Evolutionary conservation across 345 rosid genomes (phyloP).

Genomic region (Populus deltoides): DNA sequence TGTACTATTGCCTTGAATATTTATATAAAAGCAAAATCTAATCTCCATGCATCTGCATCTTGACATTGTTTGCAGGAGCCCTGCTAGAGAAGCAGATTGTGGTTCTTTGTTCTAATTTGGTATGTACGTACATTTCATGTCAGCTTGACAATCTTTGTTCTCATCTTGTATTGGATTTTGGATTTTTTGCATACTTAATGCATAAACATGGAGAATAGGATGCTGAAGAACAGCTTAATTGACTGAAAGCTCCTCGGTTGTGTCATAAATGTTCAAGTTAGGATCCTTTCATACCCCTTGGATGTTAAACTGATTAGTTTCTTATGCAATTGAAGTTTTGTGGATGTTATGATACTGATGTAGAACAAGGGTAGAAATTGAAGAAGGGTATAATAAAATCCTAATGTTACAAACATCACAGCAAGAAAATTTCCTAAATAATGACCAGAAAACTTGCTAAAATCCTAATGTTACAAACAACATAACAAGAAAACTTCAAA

Average conservation of each 20-base stretch:
- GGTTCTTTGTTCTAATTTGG: conserved; percentile 95
- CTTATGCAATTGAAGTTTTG: not conserved
- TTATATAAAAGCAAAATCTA: not conserved
- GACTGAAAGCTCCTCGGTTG: not conserved
- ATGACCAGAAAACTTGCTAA: too few relatives aligned
- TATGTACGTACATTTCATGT: conserved; percentile 23
- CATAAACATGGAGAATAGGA: not conserved
- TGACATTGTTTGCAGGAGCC: conserved; percentile 77
- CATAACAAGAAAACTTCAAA: not conserved
- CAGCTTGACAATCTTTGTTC: not conserved
- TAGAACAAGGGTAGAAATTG: not conserved
- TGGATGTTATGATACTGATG: not conserved
- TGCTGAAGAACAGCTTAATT: not conserved
- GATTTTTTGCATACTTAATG: not conserved
- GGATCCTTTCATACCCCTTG: not conserved
- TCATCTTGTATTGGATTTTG: not conserved
- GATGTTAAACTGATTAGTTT: not conserved
- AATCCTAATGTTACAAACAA: not conserved
- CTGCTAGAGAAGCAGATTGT: conserved; percentile 86
- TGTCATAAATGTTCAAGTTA: not conserved
- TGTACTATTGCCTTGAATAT: not conserved
- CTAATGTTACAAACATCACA: not conserved
- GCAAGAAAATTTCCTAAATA: too few relatives aligned
- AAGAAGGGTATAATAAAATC: not conserved
- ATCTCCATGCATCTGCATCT: conserved; percentile 41